Conservation (phyloP, 1,284 basidiomycete genomes). For the Leccinum laetum region DNA sequence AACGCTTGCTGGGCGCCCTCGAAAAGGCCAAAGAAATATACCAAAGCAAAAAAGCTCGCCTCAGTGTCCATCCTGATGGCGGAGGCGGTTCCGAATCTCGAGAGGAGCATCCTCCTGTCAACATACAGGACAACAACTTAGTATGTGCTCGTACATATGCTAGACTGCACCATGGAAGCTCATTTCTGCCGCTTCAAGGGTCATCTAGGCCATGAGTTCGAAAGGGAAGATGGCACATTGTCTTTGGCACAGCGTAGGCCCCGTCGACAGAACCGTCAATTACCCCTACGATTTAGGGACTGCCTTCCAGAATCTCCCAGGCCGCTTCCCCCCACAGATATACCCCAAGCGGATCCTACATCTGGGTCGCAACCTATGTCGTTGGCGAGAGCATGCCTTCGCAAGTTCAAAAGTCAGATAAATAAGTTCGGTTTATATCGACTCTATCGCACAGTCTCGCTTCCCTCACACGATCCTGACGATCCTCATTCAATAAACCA, state of each 20-base stretch:
- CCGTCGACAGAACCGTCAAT: background rate
- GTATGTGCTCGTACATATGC: background rate
- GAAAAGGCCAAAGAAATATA: background rate
- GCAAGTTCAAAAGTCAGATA: background rate
- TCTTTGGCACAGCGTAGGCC: background rate
- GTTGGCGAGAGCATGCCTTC: background rate
- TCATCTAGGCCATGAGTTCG: too few species aligned
- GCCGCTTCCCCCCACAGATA: background rate
- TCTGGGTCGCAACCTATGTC: background rate
- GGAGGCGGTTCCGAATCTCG: background rate
- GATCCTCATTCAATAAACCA: background rate
- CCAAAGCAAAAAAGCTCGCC: background rate
- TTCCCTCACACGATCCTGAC: background rate
- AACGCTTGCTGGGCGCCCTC: background rate
- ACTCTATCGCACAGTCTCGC: background rate
- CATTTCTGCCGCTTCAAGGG: background rate
- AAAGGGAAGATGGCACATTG: background rate
- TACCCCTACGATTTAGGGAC: background rate
- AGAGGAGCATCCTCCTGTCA: background rate
- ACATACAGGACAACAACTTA: background rate
- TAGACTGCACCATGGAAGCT: background rate
- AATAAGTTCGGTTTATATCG: background rate
- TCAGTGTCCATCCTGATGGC: background rate
- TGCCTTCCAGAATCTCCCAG: background rate
- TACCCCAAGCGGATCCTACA: background rate